Evolutionary conservation across 495 filamentous ascomycete genomes (phyloP), one percentile per base, ranked within the genome.

Genomic region (Sordaria brevicollis): DNA sequence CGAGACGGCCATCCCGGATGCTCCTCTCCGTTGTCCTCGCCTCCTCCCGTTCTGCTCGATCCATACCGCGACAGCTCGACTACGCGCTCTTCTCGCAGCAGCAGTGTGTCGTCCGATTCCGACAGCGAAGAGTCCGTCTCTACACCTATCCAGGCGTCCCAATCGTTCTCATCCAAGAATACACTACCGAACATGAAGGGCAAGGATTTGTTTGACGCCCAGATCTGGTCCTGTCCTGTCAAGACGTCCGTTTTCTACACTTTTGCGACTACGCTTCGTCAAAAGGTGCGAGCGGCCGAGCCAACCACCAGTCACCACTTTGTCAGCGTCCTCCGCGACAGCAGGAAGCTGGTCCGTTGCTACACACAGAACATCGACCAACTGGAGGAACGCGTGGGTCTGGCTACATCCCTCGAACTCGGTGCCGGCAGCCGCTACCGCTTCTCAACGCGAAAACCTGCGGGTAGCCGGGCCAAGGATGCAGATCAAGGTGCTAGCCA

Each of bases 301-400:
- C 82, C 85, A 0, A 87, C 88, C 2, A 76, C 71, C 35, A 83
- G 80, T 15, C 89, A 91, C 75, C 85, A 83, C 41, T 91, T 91
- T 72, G 85, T 91, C 57, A 83, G 84, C 35, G 83, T 84, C 9
- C 81, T 91, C 11, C 82, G 88, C 15, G 88, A 91, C 75, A 82
- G 82, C 38, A 83, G 87, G 3, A 88, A 88, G 57, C 77, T 91
- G 29, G 85, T 90, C 17, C 77, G 89, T 36, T 89, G 88, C 67
- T 91, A 91, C 72, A 91, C 89, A 0, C 89, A 92, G 72, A 92
- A 92, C 66, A 92, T 92, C 35, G 89, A 92, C 70, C 86, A 86
- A 69, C 81, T 92, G 5, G 89, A 92, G 70, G 86, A 87, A 67
- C 84, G 88, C 25, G 86, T 89, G 21, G 89, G 89, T 8, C 82